These are phyloP conservation scores for Dactylorhiza incarnata DNA, from an alignment of 106 monocot species.

Conservation along the genomic window DNA sequence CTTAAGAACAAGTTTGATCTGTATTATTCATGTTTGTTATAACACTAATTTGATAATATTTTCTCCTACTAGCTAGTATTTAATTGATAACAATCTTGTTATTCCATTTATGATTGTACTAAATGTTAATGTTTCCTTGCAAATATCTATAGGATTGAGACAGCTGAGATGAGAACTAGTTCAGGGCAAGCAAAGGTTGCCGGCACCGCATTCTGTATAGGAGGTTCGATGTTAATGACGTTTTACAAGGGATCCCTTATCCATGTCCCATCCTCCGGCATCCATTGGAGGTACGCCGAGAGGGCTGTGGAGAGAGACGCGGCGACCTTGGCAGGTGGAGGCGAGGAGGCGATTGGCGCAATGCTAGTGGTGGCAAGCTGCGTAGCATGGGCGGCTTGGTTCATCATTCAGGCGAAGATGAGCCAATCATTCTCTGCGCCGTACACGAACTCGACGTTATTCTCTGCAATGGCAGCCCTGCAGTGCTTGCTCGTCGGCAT, in stretches of 20 bases:
- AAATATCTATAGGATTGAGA: conserved; percentile 43
- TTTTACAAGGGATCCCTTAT: conserved; percentile 79
- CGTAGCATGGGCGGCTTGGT: conserved; percentile 66
- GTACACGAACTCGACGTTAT: conserved; percentile 52
- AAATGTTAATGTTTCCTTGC: background rate
- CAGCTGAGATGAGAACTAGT: conserved; percentile 26
- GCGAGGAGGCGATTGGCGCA: conserved; percentile 34
- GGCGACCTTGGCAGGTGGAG: background rate
- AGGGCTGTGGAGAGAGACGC: background rate
- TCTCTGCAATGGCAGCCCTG: conserved; percentile 53
- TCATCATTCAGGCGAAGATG: conserved; percentile 74
- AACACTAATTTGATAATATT: too few relatives aligned
- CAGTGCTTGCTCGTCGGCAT: conserved; percentile 42
- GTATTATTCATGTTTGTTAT: too few relatives aligned
- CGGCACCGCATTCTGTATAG: conserved; percentile 57
- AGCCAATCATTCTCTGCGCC: conserved; percentile 48
- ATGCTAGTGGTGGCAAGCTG: conserved; percentile 57
- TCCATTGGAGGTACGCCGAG: conserved; percentile 75
- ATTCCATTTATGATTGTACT: background rate
- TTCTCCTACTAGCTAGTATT: too few relatives aligned
- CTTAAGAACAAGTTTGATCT: too few relatives aligned
- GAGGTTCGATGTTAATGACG: conserved; percentile 87
- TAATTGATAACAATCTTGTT: too few relatives aligned
- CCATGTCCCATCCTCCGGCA: conserved; percentile 35
- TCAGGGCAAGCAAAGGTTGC: conserved; percentile 53